These are phyloP conservation scores for Gynostemma pentaphyllum DNA, from an alignment of 306 rosid genomes.

Conservation along the genomic window DNA sequence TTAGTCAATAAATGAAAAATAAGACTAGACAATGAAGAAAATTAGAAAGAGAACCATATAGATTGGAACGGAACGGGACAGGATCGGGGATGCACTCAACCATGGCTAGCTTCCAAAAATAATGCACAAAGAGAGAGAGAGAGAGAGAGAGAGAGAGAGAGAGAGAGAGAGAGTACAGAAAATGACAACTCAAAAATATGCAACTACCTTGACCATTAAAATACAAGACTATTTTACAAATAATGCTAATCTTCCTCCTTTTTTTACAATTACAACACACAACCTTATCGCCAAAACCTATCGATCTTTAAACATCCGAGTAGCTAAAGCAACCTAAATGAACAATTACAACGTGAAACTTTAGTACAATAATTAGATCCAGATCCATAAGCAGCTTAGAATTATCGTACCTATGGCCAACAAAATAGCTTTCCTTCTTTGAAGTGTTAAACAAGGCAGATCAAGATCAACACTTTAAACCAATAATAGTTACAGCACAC, in stretches of 20 bases:
- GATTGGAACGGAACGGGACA: too few relatives aligned
- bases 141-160: neutral
- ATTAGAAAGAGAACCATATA: too few relatives aligned
- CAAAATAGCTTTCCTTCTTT: neutral
- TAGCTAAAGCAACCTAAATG: neutral
- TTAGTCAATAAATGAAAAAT: too few relatives aligned
- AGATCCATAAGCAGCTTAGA: neutral
- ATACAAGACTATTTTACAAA: neutral
- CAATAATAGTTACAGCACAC: neutral
- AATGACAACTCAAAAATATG: neutral
- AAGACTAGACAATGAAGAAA: too few relatives aligned
- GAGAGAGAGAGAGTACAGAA: neutral
- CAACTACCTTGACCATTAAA: neutral
- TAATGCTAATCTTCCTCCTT: neutral
- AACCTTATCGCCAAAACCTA: neutral
- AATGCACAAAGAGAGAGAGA: too few relatives aligned
- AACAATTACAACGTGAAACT: neutral
- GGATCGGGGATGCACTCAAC: too few relatives aligned
- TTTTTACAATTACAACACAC: constrained; percentile 4
- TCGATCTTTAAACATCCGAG: neutral
- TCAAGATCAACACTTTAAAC: neutral
- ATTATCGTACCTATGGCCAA: neutral
- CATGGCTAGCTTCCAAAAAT: too few relatives aligned
- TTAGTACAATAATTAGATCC: neutral
- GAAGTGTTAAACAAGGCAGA: neutral